phyloP scores from a whole-genome alignment of 208 protist genomes.

The Trypanosoma grayi region DNA sequence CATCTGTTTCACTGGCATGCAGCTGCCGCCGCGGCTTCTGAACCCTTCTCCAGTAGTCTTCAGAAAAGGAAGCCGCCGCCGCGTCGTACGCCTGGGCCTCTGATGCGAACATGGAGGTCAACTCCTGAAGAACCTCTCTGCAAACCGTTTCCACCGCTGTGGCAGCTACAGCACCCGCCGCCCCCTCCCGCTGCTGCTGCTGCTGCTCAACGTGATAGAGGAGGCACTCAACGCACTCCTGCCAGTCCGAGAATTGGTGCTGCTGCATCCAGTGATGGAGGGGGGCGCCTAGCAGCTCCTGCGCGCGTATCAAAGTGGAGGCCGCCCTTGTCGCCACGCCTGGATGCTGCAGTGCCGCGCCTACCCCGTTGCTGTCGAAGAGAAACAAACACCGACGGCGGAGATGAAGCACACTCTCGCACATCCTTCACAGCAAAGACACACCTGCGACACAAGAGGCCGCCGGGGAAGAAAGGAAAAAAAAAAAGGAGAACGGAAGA shows the following conservation, averaged over 20 bases:
- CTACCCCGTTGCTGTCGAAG: conserved; percentile 33
- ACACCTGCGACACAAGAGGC: not conserved
- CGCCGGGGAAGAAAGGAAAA: not conserved
- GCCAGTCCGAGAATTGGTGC: conserved; percentile 31
- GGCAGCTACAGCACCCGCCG: too few relatives aligned
- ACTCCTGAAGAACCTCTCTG: not conserved
- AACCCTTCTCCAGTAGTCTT: conserved; percentile 17
- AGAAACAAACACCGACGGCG: conserved; percentile 76
- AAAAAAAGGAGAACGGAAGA: conserved; percentile 5
- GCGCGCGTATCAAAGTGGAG: conserved; percentile 1
- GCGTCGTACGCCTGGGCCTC: conserved; percentile 12
- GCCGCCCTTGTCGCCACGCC: not conserved
- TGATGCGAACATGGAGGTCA: conserved; percentile 10
- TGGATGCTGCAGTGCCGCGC: not conserved
- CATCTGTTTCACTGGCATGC: not conserved
- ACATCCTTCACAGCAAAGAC: conserved; percentile 9
- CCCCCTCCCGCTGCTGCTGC: not conserved
- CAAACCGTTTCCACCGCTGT: not conserved
- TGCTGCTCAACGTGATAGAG: conserved; percentile 25
- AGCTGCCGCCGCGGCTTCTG: not conserved
- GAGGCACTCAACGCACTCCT: conserved; percentile 47
- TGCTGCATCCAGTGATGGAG: conserved; percentile 1
- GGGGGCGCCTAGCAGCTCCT: not conserved
- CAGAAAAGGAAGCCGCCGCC: conserved; percentile 1
- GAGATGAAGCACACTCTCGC: conserved; percentile 33